Evolutionary conservation across 2,329 filamentous ascomycete genomes (phyloP), one percentile per base, ranked within the genome.

Genomic region (Trichophyton benhamiae): DNA sequence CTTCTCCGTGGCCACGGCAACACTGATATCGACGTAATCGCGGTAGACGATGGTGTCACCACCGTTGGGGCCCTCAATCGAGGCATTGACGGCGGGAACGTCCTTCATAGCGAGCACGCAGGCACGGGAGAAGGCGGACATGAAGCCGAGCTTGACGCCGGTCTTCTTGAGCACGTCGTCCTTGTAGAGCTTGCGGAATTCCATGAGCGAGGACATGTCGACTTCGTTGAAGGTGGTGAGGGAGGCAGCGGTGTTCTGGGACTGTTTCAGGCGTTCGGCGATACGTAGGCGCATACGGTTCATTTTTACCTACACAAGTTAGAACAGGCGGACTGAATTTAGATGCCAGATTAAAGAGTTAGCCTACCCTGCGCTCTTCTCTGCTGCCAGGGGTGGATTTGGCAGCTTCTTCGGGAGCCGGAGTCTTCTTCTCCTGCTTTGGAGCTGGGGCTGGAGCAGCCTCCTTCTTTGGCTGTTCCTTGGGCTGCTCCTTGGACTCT

Each of bases 181-280:
- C 81, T 97, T 97, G 83, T 97, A 97, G 55, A 91, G 81, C 76
- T 95, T 96, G 68, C 94, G 88, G 80, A 99, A 92, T 65, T 96
- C 90, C 87, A 97, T 96, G 58, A 99, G 81, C 22, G 88, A 89
- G 36, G 92, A 95, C 94, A 99, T 99, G 75, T 99, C 94, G 64
- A 99, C 94, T 77, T 97, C 92, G 76, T 99, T 96, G 83, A 99
- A 99, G 27, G 94, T 99, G 57, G 94, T 97, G 60, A 99, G 82
- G 3, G 94, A 96, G 52, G 94, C 94, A 58, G 94, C 92, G 1
- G 94, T 97, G 79, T 99, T 99, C 75, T 99, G 94, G 20, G 94
- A 97, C 75, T 99, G 94, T 84, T 99, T 99, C 66, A 99, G 83
- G 68, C 94, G 91, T 80, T 99, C 94, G 58, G 94, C 90, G 68